Base-by-base conservation (phyloP, 805 yeast species). In the Starmerella powellii region DNA sequence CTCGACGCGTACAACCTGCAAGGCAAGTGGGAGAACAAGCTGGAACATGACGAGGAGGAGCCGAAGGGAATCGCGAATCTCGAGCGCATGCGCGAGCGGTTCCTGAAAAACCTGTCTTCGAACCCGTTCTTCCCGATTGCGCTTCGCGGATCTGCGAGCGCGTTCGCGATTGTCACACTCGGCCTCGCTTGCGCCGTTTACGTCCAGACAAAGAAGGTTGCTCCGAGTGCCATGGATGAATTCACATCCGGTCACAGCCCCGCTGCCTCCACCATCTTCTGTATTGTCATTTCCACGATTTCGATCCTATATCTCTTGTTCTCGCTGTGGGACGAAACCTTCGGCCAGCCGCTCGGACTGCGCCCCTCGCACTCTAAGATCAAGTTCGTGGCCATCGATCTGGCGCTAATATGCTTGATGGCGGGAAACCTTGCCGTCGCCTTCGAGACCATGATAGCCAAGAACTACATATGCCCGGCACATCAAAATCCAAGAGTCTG, bases 301-400 rank as follows among this genome's bases (percentile, higher is more conserved):
- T 94, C 95, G 2, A 62, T 84, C 20, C 71, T 75, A 0, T 91
- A 91, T 57, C 70, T 86, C 42, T 62, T 78, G 3, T 86, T 83
- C 60, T 83, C 88, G 58, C 76, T 94, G 2, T 77, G 76, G 55
- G 97, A 91, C 60, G 98, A 91, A 61, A 88, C 84, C 61, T 72
- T 78, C 19, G 93, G 95, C 12, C 80, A 84, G 57, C 98, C 97
- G 0, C 60, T 91, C 37, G 98, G 98, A 0, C 67, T 91, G 34
- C 71, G 98, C 52, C 74, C 84, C 47, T 93, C 96, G 0, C 66
- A 74, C 46, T 84, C 81, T 19, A 91, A 91, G 58, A 72, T 91
- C 67, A 71, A 82, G 55, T 70, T 88, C 45, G 70, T 88, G 46
- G 66, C 86, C 66, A 66, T 86, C 51, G 98, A 91, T 58, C 65